Base-by-base conservation (phyloP, 768 basidiomycete species). In the Phlebiopsis flavidoalba region DNA sequence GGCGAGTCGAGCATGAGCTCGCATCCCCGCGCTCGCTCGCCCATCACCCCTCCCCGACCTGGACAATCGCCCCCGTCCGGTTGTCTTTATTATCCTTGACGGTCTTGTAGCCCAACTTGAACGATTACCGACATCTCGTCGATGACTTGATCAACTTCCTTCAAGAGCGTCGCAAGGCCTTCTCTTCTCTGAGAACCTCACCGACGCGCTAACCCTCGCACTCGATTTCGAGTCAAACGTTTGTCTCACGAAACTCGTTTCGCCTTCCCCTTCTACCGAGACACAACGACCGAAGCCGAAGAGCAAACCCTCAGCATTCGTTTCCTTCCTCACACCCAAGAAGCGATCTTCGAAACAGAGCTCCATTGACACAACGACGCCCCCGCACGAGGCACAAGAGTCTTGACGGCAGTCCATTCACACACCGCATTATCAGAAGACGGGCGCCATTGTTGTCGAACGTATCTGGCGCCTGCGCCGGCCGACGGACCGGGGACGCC, bases 111-210 rank as follows among this genome's bases (percentile, higher is more conserved):
- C 81, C 17, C 91, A 95, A 65, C 80, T 98, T 8, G 89, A 93
- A 66, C 79, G 82, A 49, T n/a, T 95, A 95, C 74, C 87, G 93
- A 7, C 77, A 81, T 45, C 70, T 80, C 19, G 86, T 96, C 31
- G 81, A 87, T 21, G 76, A 87, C 50, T 97, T 69, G 94, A 98
- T 75, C 83, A n/a, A 82, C 68, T 91, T 84, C 67, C 82, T 98
- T 2, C 72, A 85, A 1, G 93, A 98, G 73, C 83, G 96, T 37
- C 83, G 96, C 89, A 89, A 69, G 95, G 95, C 1, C 79, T 98
- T 8, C 74, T 96, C 17, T 97, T 96, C 72, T 89, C 89, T 3
- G 95, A 97, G 74, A 95, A 95, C 70, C 76, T 97, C 37, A 90
- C 87, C 7, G 96, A 98, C 67, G 95, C 95, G 3, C 77, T 98